A percentile compares a stretch with the other conserved stretches of the same genome.
These are phyloP conservation scores for Diaporthe aspalathi DNA, from an alignment of 2,329 filamentous ascomycete species.

Conservation along the genomic window DNA sequence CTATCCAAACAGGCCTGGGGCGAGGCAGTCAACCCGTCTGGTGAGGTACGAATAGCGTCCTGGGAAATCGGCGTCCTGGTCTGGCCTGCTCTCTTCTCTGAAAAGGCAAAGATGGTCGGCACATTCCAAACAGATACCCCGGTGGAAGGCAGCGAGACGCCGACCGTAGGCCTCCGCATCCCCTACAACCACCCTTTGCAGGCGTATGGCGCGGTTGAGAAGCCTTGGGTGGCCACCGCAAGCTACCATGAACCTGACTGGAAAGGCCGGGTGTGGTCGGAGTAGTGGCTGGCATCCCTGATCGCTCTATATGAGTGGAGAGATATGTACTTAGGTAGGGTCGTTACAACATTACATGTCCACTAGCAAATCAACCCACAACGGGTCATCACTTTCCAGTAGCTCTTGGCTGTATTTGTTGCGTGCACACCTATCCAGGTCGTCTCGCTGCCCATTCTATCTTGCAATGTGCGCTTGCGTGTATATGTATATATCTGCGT, in stretches of 20 bases:
- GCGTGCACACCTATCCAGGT: slow-evolving; percentile 6
- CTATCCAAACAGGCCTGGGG: slow-evolving; percentile 92
- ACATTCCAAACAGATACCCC: slow-evolving; percentile 74
- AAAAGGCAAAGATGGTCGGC: slow-evolving; percentile 71
- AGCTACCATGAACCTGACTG: slow-evolving; percentile 72
- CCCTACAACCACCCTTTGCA: slow-evolving; percentile 85
- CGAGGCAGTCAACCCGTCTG: slow-evolving; percentile 64
- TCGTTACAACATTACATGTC: not conserved
- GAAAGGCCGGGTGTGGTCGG: slow-evolving; percentile 57
- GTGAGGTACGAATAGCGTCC: slow-evolving; percentile 78
- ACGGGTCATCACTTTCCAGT: not conserved
- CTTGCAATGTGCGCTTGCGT: slow-evolving; percentile 19
- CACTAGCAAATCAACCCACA: not conserved
- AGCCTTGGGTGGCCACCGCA: slow-evolving; percentile 81
- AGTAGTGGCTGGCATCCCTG: slow-evolving; percentile 4
- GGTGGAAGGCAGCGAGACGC: slow-evolving; percentile 39
- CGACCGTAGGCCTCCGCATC: slow-evolving; percentile 77
- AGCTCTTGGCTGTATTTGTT: slow-evolving; percentile 8
- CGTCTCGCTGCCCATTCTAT: slow-evolving; percentile 6
- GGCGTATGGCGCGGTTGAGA: slow-evolving; percentile 70
- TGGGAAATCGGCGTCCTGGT: slow-evolving; percentile 88
- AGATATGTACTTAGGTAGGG: not conserved
- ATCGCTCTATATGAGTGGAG: not conserved
- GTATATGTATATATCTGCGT: slow-evolving; percentile 15
- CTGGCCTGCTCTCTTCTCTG: slow-evolving; percentile 74